A percentile compares a stretch with the other conserved stretches of the same genome.
Evolutionary conservation across 805 yeast genomes (phyloP).

Genomic region (Zygoascus ofunaensis): DNA sequence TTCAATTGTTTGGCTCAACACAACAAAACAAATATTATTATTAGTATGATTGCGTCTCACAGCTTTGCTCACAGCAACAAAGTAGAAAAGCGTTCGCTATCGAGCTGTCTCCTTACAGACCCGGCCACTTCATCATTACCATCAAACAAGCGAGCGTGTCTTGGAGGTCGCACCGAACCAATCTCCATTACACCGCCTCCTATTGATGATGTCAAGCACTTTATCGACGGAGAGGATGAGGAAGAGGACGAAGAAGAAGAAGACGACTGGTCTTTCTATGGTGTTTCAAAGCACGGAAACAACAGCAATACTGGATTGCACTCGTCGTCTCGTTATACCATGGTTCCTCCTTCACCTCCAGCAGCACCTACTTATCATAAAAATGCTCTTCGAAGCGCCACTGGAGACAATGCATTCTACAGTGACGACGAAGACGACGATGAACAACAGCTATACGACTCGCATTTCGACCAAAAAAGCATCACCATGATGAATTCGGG

Average conservation of each 20-base stretch:
- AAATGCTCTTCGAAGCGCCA: neutral
- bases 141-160: too few species aligned
- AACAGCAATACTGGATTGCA: neutral
- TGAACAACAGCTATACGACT: neutral
- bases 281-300: neutral
- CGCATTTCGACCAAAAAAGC: neutral
- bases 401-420: neutral
- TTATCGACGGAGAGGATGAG: conserved; percentile 1
- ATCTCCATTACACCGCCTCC: neutral
- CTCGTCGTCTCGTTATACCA: neutral
- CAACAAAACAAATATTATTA: too few species aligned
- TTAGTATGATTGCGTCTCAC: too few species aligned
- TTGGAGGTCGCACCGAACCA: too few species aligned
- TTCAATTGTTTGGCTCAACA: too few species aligned
- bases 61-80: too few species aligned
- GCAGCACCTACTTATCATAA: neutral
- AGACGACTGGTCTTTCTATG: conserved; percentile 6
- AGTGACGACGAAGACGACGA: conserved; percentile 6
- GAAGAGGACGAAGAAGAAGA: conserved; percentile 7
- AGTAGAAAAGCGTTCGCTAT: too few species aligned
- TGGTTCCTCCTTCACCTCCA: conserved; percentile 4
- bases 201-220: neutral
- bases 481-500: too few species aligned
- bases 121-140: too few species aligned
- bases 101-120: too few species aligned